These are phyloP conservation scores for Komagataella phaffii DNA, from an alignment of 805 yeast genomes.

Conservation along the genomic window DNA sequence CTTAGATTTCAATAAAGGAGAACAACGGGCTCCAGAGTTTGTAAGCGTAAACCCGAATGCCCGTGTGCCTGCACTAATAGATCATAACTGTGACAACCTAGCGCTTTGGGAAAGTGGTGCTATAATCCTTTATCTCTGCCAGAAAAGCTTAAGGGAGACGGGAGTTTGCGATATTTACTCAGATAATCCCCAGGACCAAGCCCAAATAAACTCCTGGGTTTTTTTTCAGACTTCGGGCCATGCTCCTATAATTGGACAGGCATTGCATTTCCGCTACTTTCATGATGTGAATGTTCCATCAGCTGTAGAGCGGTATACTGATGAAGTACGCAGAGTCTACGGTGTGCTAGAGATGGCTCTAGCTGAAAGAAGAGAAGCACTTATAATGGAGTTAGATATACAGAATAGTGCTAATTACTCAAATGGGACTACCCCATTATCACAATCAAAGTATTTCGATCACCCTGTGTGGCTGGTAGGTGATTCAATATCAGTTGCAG, in stretches of 20 bases:
- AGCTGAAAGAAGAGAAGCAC: conserved; percentile 83
- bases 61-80: conserved; percentile 87
- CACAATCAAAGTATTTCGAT: conserved; percentile 78
- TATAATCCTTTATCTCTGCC: conserved; percentile 69
- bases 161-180: conserved; percentile 67
- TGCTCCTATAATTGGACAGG: conserved; percentile 98
- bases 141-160: conserved; percentile 46
- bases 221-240: conserved; percentile 95
- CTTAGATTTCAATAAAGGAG: conserved; percentile 78
- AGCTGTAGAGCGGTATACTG: conserved; percentile 83
- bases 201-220: conserved; percentile 79
- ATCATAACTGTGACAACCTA: conserved; percentile 68
- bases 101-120: conserved; percentile 95
- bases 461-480: conserved; percentile 95
- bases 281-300: conserved; percentile 76
- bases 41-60: conserved; percentile 94
- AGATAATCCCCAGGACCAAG: conserved; percentile 61
- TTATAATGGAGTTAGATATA: conserved; percentile 78
- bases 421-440: conserved; percentile 77
- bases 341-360: conserved; percentile 92
- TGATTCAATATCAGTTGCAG: conserved; percentile 74
- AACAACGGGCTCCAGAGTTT: conserved; percentile 88
- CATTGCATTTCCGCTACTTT: conserved; percentile 84
- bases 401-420: conserved; percentile 82
- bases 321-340: conserved; percentile 85